Base-by-base conservation (phyloP, 306 rosid species). In the Nissolia schottii region DNA sequence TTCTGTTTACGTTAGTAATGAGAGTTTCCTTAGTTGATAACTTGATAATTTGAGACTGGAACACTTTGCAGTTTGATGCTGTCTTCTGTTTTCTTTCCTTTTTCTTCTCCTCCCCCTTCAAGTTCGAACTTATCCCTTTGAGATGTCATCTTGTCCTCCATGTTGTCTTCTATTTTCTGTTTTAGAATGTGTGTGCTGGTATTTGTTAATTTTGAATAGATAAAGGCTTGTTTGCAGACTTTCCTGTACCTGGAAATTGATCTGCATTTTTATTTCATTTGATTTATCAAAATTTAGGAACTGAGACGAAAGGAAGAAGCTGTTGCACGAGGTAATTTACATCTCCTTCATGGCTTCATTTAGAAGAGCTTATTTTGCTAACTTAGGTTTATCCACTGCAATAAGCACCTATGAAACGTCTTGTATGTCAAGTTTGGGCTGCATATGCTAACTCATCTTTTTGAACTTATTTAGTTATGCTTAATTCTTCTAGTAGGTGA, bases 291-390 rank as follows among this genome's bases (percentile, higher is more conserved):
- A 77, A 59, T 83, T 66, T 80, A 93, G 98, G 88, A 87, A 19
- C 79, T 93, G 50, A 90, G 40, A 75, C 87, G 96, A 78, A 90
- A 49, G 65, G 97, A 93, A 84, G 98, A 88, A 57, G 97, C 97
- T 51, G 96, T 93, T 48, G 86, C 91, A 53, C 87, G 96, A 66
- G 98, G 97, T 93, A 76, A 70, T 64, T 59, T 59, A 29, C 45
- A 12, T 74, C 56, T 51, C 71, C 53, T 59, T 35, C 19, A 29
- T 56, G 62, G 62, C 62, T 6, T 18, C 37, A 27, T 56, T 56
- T 56, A 12, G 20, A 56, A 25, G 62, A 28, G 37, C 37, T 56
- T 56, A 27, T 24, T 50, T 50, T 19, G 28, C 57, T 49, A 9
- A 19, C 20, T 20, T 50, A 14, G 57, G 8, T 51, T 8, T 34